Conservation (phyloP, 352 stramenopile genomes). For the Pythium phragmiticola region DNA sequence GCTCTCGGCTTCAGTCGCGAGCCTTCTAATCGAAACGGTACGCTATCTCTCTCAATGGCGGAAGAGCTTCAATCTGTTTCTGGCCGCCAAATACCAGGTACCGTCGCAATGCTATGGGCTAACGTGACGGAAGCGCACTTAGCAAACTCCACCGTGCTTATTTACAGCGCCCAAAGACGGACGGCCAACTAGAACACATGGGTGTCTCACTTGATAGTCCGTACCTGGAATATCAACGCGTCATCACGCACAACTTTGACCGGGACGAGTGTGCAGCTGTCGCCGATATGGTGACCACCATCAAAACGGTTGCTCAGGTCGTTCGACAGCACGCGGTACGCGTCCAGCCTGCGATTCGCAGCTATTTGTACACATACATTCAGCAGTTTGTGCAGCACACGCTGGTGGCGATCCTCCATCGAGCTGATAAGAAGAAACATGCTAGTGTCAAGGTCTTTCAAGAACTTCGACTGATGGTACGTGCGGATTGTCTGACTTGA, state of each 20-base stretch:
- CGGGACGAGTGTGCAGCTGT: conserved; percentile 56
- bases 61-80: conserved; percentile 22
- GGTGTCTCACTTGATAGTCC: conserved; percentile 32
- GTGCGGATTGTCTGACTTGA: neutral
- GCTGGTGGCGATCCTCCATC: conserved; percentile 72
- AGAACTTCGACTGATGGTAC: conserved; percentile 63
- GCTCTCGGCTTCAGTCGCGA: conserved; percentile 3
- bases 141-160: neutral
- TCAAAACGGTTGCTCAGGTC: conserved; percentile 64
- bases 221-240: conserved; percentile 64
- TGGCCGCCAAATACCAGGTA: conserved; percentile 25
- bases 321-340: conserved; percentile 34
- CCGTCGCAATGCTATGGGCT: neutral
- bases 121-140: neutral
- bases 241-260: conserved; percentile 73
- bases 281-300: conserved; percentile 55
- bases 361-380: conserved; percentile 57
- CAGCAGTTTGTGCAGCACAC: conserved; percentile 79
- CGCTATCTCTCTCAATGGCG: conserved; percentile 25
- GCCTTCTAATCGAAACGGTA: conserved; percentile 16
- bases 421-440: conserved; percentile 83
- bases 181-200: conserved; percentile 29
- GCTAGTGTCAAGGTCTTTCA: conserved; percentile 63
- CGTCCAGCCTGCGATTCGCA: conserved; percentile 45
- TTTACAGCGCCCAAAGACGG: conserved; percentile 35